Evolutionary conservation across 768 basidiomycete genomes (phyloP).

Genomic region (Pulveroboletus sp.): DNA sequence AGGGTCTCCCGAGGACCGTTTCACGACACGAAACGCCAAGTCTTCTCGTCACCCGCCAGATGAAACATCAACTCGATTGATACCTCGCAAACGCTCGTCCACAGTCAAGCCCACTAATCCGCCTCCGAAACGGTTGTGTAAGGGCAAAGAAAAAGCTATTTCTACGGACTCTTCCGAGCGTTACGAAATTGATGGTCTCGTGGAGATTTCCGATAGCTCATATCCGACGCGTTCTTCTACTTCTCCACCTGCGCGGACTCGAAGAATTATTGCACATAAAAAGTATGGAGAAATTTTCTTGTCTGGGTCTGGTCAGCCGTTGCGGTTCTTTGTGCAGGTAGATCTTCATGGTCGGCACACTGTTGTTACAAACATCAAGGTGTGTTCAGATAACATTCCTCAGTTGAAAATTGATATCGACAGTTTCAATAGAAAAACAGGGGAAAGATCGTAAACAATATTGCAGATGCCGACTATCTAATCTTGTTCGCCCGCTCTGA

Average conservation of each 20-base stretch:
- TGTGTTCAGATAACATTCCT: slow-evolving; percentile 23
- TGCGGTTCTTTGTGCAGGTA: slow-evolving; percentile 65
- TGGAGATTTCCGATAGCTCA: slow-evolving; percentile 6
- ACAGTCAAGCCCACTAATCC: slow-evolving; percentile 14
- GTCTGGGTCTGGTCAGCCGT: slow-evolving; percentile 36
- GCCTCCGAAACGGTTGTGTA: slow-evolving; percentile 20
- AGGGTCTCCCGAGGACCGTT: slow-evolving; percentile 9
- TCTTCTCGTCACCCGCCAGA: slow-evolving; percentile 1
- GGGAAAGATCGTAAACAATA: slow-evolving; percentile 51
- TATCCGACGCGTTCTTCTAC: slow-evolving; percentile 10
- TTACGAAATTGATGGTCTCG: slow-evolving; percentile 14
- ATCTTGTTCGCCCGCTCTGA: slow-evolving; percentile 51
- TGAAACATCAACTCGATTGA: slow-evolving; percentile 6
- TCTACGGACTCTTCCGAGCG: slow-evolving; percentile 17
- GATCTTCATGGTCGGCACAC: slow-evolving; percentile 51
- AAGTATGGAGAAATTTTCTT: slow-evolving; percentile 40
- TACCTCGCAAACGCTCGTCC: slow-evolving; percentile 23
- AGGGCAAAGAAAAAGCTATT: slow-evolving; percentile 27
- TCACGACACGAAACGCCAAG: slow-evolving; percentile 3
- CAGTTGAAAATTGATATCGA: neutral
- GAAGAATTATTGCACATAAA: slow-evolving; percentile 13
- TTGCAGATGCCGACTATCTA: slow-evolving; percentile 55
- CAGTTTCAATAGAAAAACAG: slow-evolving; percentile 51
- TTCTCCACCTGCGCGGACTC: slow-evolving; percentile 13
- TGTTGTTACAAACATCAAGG: slow-evolving; percentile 57